phyloP scores from a whole-genome alignment of 2,329 filamentous ascomycete species.

The Colletotrichum sublineola region DNA sequence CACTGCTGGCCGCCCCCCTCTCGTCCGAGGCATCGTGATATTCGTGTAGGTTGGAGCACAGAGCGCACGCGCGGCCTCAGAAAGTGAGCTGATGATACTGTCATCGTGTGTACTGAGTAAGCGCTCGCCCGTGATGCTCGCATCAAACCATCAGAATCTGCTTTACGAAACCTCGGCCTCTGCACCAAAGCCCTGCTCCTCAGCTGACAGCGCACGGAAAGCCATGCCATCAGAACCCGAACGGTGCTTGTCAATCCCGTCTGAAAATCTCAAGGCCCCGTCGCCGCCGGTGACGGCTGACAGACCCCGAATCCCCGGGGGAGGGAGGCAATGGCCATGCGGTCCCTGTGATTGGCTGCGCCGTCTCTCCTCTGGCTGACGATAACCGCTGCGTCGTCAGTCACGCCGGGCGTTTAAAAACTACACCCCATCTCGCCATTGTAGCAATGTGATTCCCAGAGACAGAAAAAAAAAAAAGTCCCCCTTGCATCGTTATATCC shows the following conservation, averaged over 20 bases:
- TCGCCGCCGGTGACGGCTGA: conserved; percentile 24
- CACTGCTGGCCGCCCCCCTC: too few species aligned
- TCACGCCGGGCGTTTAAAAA: not conserved
- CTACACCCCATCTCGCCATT: not conserved
- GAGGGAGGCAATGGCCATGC: not conserved
- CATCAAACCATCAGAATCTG: not conserved
- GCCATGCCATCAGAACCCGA: conserved; percentile 20
- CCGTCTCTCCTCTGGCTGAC: not conserved
- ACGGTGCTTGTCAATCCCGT: conserved; percentile 19
- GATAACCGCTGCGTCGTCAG: conserved; percentile 7
- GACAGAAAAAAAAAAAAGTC: too few species aligned
- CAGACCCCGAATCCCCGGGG: conserved; percentile 20
- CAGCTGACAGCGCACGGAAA: not conserved
- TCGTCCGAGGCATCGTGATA: not conserved
- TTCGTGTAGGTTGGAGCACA: not conserved
- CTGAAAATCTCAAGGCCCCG: conserved; percentile 1
- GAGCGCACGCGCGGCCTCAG: not conserved
- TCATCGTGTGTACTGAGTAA: not conserved
- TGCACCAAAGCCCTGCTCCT: not conserved
- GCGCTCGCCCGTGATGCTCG: not conserved
- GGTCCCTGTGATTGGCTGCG: conserved; percentile 28
- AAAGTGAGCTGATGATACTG: not conserved
- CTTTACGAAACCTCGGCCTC: not conserved
- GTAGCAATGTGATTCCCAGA: not conserved
- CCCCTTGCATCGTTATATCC: not conserved